These are phyloP conservation scores for Neurospora crassa DNA, from an alignment of 2,329 filamentous ascomycete species.

Conservation along the genomic window DNA sequence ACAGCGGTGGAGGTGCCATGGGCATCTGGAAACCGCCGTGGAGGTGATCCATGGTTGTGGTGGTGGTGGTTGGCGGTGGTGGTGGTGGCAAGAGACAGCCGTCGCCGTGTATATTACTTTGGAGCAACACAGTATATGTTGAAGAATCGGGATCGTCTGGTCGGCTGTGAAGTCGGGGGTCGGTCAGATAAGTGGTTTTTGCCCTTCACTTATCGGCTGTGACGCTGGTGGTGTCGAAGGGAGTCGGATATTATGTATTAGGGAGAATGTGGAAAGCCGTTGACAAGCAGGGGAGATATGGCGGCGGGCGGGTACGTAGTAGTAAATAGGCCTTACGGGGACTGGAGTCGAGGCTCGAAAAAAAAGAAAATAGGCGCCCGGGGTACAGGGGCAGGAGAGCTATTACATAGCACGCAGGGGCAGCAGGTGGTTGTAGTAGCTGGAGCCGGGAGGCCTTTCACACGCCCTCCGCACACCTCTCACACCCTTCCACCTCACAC, in stretches of 20 bases:
- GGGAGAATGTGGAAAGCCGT: not conserved
- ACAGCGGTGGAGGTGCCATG: slow-evolving; percentile 46
- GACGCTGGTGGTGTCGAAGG: not conserved
- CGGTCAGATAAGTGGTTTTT: not conserved
- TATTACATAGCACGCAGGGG: not conserved
- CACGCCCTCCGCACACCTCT: not conserved
- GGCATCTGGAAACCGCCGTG: slow-evolving; percentile 46
- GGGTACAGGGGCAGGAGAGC: not conserved
- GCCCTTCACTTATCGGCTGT: not conserved
- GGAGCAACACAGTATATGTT: not conserved
- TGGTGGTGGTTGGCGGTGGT: slow-evolving; percentile 7
- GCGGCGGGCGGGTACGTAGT: not conserved
- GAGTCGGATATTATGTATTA: not conserved
- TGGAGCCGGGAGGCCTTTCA: not conserved
- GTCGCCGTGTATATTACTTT: not conserved
- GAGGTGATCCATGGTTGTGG: slow-evolving; percentile 39
- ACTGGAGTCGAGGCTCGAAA: not conserved
- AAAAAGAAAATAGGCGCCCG: not conserved
- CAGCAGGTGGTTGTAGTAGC: not conserved
- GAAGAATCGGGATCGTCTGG: not conserved
- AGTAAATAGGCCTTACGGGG: not conserved
- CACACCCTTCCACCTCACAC: not conserved
- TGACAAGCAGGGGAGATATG: not conserved
- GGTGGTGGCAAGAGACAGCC: slow-evolving; percentile 1
- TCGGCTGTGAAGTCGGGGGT: not conserved